Base-by-base conservation (phyloP, 257 asterid species). In the Petunia secreta region DNA sequence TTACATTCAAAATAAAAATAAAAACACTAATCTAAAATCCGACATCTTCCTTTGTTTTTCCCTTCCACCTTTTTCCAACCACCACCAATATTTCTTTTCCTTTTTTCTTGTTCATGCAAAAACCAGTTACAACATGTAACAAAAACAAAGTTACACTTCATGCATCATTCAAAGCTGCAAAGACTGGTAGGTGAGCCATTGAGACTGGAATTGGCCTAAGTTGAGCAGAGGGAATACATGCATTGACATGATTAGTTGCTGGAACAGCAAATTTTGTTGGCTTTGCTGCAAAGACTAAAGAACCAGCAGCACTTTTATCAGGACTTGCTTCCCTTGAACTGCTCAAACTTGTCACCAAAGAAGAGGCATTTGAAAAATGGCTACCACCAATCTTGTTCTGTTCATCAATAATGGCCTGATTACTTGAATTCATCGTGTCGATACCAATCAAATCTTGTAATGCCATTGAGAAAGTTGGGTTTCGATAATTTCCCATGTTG, bases 311-410 rank as follows among this genome's bases (percentile, higher is more conserved):
- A 5, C 78, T 85, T 71, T 85, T 92, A 38, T 91, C 97, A 0
- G 97, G 98, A 82, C 97, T 94, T 7, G 87, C 93, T 77, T 92
- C 97, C 75, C 98, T 87, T 41, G 90, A 87, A 82, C 84, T 85
- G 69, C 91, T 85, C 85, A 94, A 73, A 85, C 97, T 94, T 11
- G 97, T 94, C 2, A 89, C 97, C 84, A 89, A 63, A 1, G 90
- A 87, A 0, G 90, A 91, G 1, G 94, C 75, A 48, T 89, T 90
- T 1, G 97, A 94, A 3, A 88, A 88, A 1, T 85, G 90, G n/a
- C 79, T 77, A 41, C 89, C 82, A 41, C 89, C 82, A 0, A 68
- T 14, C 81, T 84, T 84, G 55, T 80, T 53, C 4, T 85, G 64
- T 25, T 86, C 85, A 40, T 84, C 88, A 5, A 60, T 53, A 8